phyloP scores from a whole-genome alignment of 2,329 filamentous ascomycete species.

The Pseudopithomyces chartarum region DNA sequence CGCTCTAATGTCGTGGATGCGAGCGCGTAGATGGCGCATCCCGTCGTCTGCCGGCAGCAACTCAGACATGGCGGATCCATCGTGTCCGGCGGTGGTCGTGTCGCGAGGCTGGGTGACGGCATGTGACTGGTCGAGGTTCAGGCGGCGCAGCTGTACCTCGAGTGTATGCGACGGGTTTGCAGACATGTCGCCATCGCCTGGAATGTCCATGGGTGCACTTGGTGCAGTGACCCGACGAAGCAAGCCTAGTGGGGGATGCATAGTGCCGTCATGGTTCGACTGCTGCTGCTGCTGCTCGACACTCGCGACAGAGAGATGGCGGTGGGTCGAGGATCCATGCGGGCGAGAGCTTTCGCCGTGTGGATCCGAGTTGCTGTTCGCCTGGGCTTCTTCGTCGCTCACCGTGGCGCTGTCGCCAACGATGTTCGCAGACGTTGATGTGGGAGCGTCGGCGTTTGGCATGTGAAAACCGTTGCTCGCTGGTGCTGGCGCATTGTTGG shows the following conservation, averaged over 20 bases:
- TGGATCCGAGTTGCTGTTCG: slow-evolving; percentile 11
- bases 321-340: slow-evolving; percentile 29
- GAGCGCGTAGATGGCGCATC: slow-evolving; percentile 52
- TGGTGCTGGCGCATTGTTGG: slow-evolving; percentile 21
- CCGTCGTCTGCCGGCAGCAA: slow-evolving; percentile 56
- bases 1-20: slow-evolving; percentile 54
- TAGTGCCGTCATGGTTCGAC: slow-evolving; percentile 17
- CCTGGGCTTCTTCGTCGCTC: slow-evolving; percentile 14
- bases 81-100: slow-evolving; percentile 20
- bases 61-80: slow-evolving; percentile 38
- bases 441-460: slow-evolving; percentile 21
- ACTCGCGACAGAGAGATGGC: slow-evolving; percentile 27
- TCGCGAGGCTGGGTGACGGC: slow-evolving; percentile 29
- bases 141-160: slow-evolving; percentile 32
- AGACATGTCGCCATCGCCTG: slow-evolving; percentile 33
- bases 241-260: slow-evolving; percentile 17
- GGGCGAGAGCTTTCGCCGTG: slow-evolving; percentile 21
- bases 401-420: slow-evolving; percentile 13
- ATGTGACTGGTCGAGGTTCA: slow-evolving; percentile 28
- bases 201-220: slow-evolving; percentile 27
- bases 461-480: slow-evolving; percentile 29
- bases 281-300: slow-evolving; percentile 26
- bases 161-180: slow-evolving; percentile 35
- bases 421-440: slow-evolving; percentile 11
- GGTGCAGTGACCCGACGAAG: slow-evolving; percentile 23